A percentile compares a stretch with the other conserved stretches of the same genome.
Conservation (phyloP, 148 eudicot species). For the Rhododendron williamsianum region DNA sequence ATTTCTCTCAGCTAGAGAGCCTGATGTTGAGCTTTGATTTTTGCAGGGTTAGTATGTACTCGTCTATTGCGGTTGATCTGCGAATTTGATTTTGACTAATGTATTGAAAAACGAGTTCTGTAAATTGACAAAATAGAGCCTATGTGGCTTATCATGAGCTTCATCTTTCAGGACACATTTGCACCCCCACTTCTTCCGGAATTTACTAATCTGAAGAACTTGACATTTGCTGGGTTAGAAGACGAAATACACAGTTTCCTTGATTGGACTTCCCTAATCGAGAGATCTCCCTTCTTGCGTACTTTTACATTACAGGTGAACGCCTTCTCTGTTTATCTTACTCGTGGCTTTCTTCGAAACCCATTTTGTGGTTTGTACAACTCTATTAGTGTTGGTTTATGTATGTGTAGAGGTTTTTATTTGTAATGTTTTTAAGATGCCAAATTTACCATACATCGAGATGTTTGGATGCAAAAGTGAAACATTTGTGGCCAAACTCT, state of each 20-base stretch:
- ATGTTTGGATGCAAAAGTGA: neutral
- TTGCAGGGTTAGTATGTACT: neutral
- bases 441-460: neutral
- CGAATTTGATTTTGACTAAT: neutral
- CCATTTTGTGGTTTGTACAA: neutral
- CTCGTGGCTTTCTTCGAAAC: neutral
- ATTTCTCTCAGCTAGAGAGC: neutral
- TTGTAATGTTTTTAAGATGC: neutral
- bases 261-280: neutral
- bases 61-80: neutral
- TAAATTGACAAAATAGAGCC: neutral
- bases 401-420: neutral
- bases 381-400: neutral
- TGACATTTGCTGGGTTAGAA: neutral
- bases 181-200: neutral
- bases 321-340: neutral
- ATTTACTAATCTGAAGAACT: neutral
- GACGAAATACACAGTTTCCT: neutral
- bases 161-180: neutral
- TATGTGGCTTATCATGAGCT: neutral
- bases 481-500: neutral
- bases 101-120: neutral
- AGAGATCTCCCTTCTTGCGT: neutral
- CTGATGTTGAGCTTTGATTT: neutral
- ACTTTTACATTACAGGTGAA: neutral